Evolutionary conservation across 768 basidiomycete species (phyloP), one percentile per base, ranked within the genome.

Genomic region (Kwoniella bestiolae): DNA sequence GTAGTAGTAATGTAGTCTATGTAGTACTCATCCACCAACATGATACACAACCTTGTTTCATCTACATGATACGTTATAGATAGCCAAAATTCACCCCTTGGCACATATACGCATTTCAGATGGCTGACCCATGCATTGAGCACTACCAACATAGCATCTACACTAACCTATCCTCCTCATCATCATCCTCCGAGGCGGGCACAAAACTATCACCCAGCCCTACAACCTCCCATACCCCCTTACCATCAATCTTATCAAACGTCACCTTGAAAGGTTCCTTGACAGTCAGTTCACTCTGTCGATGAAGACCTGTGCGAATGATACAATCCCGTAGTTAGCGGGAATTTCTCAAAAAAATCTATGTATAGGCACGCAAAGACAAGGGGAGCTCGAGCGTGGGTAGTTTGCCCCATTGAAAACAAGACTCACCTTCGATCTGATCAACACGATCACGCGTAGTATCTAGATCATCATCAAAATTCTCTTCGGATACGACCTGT

Each of bases 391-490:
- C 55, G 32, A 38, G 32, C 34, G 38, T 8, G n/a, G n/a, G n/a
- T n/a, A n/a, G 8, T 32, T 32, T 12, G 21, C 35, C 12, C 21
- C 5, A 31, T 35, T 6, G n/a, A 18, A 6, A 29, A 34, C 2
- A 46, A n/a, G 8, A 64, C 73, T 56, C 57, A 79, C 88, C 89
- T 82, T 94, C 92, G 73, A 94, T 94, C 80, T 91, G 89, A 79
- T 92, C 90, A 44, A 94, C 87, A 14, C 93, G 84, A 65, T 86
- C 86, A 55, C 90, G 84, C 5, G 92, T 91, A 56, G 83, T 84
- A 66, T 91, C 85, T 18, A 92, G 84, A 35, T 88, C 75, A n/a
- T 90, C 88, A 55, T 92, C 88, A 74, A 94, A 94, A 8, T 87
- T 91, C 51, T 89, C 87, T 77, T 88, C 88, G 25, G 85, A 84